Conservation (phyloP, 495 filamentous ascomycete genomes). For the Tricharina praecox region DNA sequence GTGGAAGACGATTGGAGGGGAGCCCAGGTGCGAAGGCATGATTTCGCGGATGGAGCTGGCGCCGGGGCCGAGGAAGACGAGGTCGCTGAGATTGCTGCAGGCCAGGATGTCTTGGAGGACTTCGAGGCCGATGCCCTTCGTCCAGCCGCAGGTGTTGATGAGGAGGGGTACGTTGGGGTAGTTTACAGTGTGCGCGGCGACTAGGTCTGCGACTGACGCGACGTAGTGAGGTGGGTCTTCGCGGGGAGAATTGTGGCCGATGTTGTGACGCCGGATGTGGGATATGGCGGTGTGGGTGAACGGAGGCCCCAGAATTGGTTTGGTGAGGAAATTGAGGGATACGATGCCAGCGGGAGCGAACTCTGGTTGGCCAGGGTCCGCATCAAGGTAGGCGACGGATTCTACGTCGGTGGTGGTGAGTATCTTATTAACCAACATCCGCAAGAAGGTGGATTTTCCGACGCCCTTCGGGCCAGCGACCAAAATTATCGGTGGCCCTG, state of each 20-base stretch:
- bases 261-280: slow-evolving; percentile 41
- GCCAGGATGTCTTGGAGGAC: slow-evolving; percentile 38
- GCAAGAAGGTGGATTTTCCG: slow-evolving; percentile 54
- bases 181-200: slow-evolving; percentile 35
- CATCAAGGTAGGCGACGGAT: slow-evolving; percentile 41
- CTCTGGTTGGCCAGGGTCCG: slow-evolving; percentile 55
- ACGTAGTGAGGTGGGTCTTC: slow-evolving; percentile 48
- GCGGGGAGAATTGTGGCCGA: slow-evolving; percentile 40
- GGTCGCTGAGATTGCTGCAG: slow-evolving; percentile 35
- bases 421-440: slow-evolving; percentile 42
- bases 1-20: too few species aligned
- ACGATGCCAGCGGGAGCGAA: slow-evolving; percentile 49
- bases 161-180: slow-evolving; percentile 37
- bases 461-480: slow-evolving; percentile 46
- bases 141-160: slow-evolving; percentile 50
- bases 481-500: slow-evolving; percentile 32
- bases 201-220: slow-evolving; percentile 37
- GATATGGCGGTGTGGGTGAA: slow-evolving; percentile 40
- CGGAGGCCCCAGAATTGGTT: slow-evolving; percentile 43
- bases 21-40: slow-evolving; percentile 1
- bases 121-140: slow-evolving; percentile 42
- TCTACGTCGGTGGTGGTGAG: slow-evolving; percentile 31
- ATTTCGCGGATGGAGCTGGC: slow-evolving; percentile 8
- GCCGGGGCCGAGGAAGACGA: slow-evolving; percentile 26
- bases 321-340: slow-evolving; percentile 40